Base-by-base conservation (phyloP, 1,139 yeast genomes). In the Taphrina sp. region DNA sequence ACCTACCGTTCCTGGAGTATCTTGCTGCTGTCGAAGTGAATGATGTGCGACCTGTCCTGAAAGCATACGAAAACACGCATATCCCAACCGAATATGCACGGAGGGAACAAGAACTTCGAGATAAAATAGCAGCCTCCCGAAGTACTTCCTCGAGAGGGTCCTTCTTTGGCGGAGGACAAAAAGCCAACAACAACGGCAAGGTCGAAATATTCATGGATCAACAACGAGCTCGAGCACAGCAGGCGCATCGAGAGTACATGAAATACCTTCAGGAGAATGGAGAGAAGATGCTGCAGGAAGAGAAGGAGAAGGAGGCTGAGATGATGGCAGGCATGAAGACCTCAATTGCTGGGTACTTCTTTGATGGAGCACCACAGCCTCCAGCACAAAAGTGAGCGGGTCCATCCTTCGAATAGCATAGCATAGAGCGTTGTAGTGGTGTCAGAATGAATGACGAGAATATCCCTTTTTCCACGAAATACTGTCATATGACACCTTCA, bases 1-100 rank as follows among this genome's bases (percentile, higher is more conserved):
- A 90, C 71, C 88, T 92, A 66, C 97, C 97, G 60, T 83, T 92
- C 73, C 80, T 92, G 66, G 99, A 92, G 72, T 94, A 88, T 75
- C 39, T 92, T 62, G 98, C 96, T 16, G 86, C 96, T 19, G 95
- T 88, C 69, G 94, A 87, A 60, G 77, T 86, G 63, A 80, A 80
- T 69, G 98, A 92, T 71, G 92, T 94, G 57, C 85, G 97, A 72
- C 95, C 95, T 39, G 80, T 89, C 44, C 75, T 94, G 66, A 76
- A 77, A 63, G 80, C 95, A 2, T 94, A 83, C 72, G 67, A 73
- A 28, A 81, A 78, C 64, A 78, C 79, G 64, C 77, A 79, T 61
- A 76, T 84, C 61, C 79, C 88, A 56, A 79, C 86, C n/a, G 98
- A 90, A 69, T 92, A 86, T 68, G 77, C 80, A 52, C 76, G 78